Evolutionary conservation across 179 eudicot genomes (phyloP), one percentile per base, ranked within the genome.

Genomic region (Patellifolia procumbens): DNA sequence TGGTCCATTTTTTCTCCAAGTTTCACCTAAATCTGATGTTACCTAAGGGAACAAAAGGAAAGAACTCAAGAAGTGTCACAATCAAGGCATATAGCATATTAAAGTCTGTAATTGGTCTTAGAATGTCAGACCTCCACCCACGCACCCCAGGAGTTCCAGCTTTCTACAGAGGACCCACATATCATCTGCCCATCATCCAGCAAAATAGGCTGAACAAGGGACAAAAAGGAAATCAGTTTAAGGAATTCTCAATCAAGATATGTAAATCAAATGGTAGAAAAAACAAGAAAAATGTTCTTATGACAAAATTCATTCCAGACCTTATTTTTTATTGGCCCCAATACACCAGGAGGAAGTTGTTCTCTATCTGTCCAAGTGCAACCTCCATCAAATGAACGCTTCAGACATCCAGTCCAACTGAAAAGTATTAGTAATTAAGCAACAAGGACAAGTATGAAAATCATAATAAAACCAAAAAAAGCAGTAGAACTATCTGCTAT

Each of bases 141-240:
- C 63, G 99, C 87, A 1, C 99, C 98, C 99, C 98, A 95, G 62
- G 98, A 88, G 79, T 95, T 95, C 99, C 99, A 95, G 85, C 99
- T 95, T 83, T 93, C 98, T 1, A 93, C 94, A 68, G 99, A 95
- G 19, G 99, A 95, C 67, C 98, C 98, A 75, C 99, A 93, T 2
- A 95, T 88, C 89, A 95, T 82, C 83, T 79, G 81, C 58, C 94
- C 98, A 71, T 90, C 85, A 63, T 74, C 91, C 73, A 95, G 85
- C 83, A 95, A 70, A 78, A 95, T 81, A 78, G 99, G 99, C 98
- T 95, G 88, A 63, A 59, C 66, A 83, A 31, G 31, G 5, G 31
- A 35, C 58, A 61, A 73, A 31, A 17, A 1, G 26, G 39, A 10
- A 35, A 49, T 10, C 11, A 24, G 63, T 24, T 24, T 58, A 31